phyloP scores from a whole-genome alignment of 257 asterid species.

The Solanum virginianum region DNA sequence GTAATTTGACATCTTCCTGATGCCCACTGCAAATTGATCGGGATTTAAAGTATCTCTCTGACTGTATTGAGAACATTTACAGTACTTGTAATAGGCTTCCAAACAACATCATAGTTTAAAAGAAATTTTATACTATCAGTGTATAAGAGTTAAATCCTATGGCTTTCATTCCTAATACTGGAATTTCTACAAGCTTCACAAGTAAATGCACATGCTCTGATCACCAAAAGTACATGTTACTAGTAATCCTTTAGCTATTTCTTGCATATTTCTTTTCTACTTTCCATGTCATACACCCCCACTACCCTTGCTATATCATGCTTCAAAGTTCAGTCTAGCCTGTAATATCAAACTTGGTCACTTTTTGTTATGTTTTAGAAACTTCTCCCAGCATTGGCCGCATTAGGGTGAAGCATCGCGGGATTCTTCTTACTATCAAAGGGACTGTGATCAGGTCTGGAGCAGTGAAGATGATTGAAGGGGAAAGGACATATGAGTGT shows the following conservation, averaged over 20 bases:
- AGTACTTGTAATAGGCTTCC: background rate
- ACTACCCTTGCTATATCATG: background rate
- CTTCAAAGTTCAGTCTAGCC: background rate
- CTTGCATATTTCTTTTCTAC: background rate
- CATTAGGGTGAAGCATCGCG: slow-evolving; percentile 83
- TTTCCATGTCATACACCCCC: background rate
- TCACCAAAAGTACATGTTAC: background rate
- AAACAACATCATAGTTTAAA: background rate
- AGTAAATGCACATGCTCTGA: background rate
- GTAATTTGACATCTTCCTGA: background rate
- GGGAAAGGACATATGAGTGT: slow-evolving; percentile 80
- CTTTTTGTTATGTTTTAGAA: slow-evolving; percentile 26
- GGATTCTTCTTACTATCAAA: slow-evolving; percentile 85
- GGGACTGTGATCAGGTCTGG: slow-evolving; percentile 97
- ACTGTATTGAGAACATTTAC: background rate
- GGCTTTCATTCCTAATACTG: background rate
- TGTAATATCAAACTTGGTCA: background rate
- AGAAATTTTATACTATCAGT: background rate
- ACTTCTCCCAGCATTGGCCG: slow-evolving; percentile 95
- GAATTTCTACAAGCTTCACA: background rate
- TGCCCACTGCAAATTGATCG: background rate
- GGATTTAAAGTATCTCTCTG: background rate
- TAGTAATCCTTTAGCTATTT: background rate
- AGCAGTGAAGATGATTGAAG: slow-evolving; percentile 94
- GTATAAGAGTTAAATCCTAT: background rate